Evolutionary conservation across 1,284 basidiomycete genomes (phyloP), one percentile per base, ranked within the genome.

Genomic region (Ceratobasidium sp.): DNA sequence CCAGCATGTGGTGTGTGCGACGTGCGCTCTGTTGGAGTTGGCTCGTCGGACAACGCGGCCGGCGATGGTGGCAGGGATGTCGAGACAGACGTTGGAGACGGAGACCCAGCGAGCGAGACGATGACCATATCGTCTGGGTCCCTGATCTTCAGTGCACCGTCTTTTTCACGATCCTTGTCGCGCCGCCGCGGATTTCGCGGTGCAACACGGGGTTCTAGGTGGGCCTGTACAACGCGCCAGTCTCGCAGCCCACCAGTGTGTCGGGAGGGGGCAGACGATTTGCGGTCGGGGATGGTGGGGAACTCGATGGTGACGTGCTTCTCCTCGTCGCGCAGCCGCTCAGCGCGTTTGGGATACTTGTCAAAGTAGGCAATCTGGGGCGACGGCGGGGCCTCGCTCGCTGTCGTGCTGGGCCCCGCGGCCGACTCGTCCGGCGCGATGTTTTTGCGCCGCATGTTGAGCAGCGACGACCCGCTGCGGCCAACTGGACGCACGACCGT

Each of bases 281-380:
- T 49, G 54, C 74, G 74, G 27, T 49, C 53, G 14, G 43, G 58
- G n/a, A 63, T 54, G 27, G 69, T 72, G 54, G 74, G 41, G 16
- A 56, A 46, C 56, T 71, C 56, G 51, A 74, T 62, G 22, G 73
- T 59, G 24, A 58, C 56, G 37, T 51, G 53, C n/a, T 61, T 62
- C 39, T 37, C 64, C 63, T 48, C 34, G 54, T 74, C 75, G 51
- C 56, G 34, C 22, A 54, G 68, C 53, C 56, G 74, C 74, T 74
- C 74, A 13, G 66, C 27, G n/a, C 76, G 76, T 39, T 58, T 65
- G 29, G 76, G 76, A 39, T 77, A 77, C 56, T 75, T 75, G 64
- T 76, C 76, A 65, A 77, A 77, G 39, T 77, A 77, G 6, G 76
- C 41, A 43, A 74, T 59, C 11, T 58, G 41, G 3, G 76, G 76